Evolutionary conservation across 2,329 filamentous ascomycete genomes (phyloP).

Genomic region (Colletotrichum liriopes): DNA sequence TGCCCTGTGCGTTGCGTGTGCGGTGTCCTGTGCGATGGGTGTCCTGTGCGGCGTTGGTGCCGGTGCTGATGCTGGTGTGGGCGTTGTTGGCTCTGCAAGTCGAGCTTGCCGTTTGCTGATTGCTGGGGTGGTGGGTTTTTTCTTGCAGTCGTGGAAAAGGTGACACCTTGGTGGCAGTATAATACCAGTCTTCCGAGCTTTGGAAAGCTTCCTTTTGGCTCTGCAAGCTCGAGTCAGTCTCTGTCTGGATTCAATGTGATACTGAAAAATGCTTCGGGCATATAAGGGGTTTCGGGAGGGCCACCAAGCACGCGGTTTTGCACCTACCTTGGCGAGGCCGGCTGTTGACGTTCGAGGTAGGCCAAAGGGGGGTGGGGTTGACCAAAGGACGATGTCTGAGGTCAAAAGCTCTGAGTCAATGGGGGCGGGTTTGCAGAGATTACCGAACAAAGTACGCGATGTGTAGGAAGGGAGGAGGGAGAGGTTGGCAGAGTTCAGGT

Average conservation of each 20-base stretch:
- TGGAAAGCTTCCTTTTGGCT: not conserved
- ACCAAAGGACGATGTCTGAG: slow-evolving; percentile 3
- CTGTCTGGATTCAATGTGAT: not conserved
- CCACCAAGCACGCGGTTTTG: not conserved
- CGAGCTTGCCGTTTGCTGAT: not conserved
- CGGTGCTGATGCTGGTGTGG: not conserved
- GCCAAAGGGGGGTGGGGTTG: not conserved
- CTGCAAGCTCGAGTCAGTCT: slow-evolving; percentile 14
- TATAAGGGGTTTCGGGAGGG: slow-evolving; percentile 3
- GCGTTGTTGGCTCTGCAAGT: slow-evolving; percentile 1
- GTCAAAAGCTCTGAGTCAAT: slow-evolving; percentile 2
- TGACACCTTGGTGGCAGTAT: not conserved
- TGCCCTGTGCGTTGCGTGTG: slow-evolving; percentile 22
- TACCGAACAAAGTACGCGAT: not conserved
- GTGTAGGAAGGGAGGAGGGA: slow-evolving; percentile 3
- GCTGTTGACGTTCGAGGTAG: not conserved
- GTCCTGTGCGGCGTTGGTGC: not conserved
- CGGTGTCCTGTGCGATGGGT: not conserved
- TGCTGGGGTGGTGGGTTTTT: not conserved
- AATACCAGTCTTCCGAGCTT: not conserved
- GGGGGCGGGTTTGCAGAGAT: not conserved
- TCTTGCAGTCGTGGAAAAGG: not conserved
- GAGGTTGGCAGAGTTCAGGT: not conserved
- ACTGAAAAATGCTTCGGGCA: slow-evolving; percentile 13
- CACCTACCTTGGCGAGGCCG: slow-evolving; percentile 19